Evolutionary conservation across 2,329 filamentous ascomycete species (phyloP).

Genomic region (Trichoderma citrinoviride): DNA sequence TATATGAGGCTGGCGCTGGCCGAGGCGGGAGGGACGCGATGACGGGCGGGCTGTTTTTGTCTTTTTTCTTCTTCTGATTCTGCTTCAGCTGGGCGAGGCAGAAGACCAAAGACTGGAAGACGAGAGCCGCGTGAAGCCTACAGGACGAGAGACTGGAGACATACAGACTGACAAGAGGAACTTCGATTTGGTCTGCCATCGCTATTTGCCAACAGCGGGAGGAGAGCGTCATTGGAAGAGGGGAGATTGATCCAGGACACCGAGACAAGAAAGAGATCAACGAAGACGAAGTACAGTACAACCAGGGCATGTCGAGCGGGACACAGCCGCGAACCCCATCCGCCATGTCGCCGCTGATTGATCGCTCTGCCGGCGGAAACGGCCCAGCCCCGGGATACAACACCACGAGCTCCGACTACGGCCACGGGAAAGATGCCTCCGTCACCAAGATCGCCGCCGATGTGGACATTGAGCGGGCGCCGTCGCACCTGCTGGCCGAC

Average conservation of each 20-base stretch:
- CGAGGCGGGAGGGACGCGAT: neutral
- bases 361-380: slow-evolving; percentile 7
- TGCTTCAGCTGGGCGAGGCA: neutral
- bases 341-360: slow-evolving; percentile 18
- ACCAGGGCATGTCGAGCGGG: slow-evolving; percentile 5
- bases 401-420: neutral
- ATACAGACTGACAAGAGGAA: neutral
- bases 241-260: neutral
- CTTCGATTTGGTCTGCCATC: neutral
- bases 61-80: neutral
- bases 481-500: neutral
- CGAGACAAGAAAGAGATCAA: neutral
- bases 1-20: neutral
- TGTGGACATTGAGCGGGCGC: slow-evolving; percentile 3
- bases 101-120: neutral
- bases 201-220: too few species aligned
- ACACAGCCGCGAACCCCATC: slow-evolving; percentile 11
- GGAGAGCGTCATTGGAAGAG: neutral
- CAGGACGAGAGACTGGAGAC: neutral
- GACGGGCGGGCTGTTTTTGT: neutral
- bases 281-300: too few species aligned
- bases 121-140: too few species aligned
- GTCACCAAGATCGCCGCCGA: neutral
- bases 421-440: neutral
- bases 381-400: slow-evolving; percentile 7